These are phyloP conservation scores for Aurifilum marmelostoma DNA, from an alignment of 2,329 filamentous ascomycete species.

Conservation along the genomic window DNA sequence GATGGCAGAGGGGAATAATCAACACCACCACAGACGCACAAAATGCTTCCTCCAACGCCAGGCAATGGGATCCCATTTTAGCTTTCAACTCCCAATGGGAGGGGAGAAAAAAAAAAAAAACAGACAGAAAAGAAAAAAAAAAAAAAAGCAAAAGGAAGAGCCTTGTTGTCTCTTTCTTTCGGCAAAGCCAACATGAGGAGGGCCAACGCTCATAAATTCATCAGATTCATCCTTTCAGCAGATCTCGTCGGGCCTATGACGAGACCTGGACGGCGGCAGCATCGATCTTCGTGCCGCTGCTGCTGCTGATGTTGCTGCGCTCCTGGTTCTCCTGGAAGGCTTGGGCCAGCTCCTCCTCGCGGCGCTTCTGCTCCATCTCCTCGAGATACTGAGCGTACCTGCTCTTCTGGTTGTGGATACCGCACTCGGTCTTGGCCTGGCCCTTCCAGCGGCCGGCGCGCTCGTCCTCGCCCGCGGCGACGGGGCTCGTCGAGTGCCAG, in stretches of 20 bases:
- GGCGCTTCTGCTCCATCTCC: slow-evolving; percentile 62
- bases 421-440: slow-evolving; percentile 93
- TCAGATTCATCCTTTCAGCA: slow-evolving; percentile 15
- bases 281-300: slow-evolving; percentile 7
- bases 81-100: neutral
- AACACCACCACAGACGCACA: slow-evolving; percentile 17
- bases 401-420: slow-evolving; percentile 97
- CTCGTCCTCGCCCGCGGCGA: slow-evolving; percentile 91
- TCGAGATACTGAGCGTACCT: slow-evolving; percentile 85
- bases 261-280: slow-evolving; percentile 27
- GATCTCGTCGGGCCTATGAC: slow-evolving; percentile 7
- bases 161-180: neutral
- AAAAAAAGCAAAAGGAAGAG: too few species aligned
- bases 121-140: neutral
- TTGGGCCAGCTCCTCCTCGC: slow-evolving; percentile 30
- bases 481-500: slow-evolving; percentile 95
- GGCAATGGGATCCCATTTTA: slow-evolving; percentile 14
- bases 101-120: neutral
- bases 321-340: slow-evolving; percentile 28
- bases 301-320: slow-evolving; percentile 14
- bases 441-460: slow-evolving; percentile 97
- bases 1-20: slow-evolving; percentile 24
- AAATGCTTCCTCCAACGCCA: slow-evolving; percentile 26
- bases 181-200: slow-evolving; percentile 5
- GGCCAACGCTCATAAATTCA: slow-evolving; percentile 28